Base-by-base conservation (phyloP, 2,329 filamentous ascomycete genomes). In the Dothidotthia symphoricarpi region DNA sequence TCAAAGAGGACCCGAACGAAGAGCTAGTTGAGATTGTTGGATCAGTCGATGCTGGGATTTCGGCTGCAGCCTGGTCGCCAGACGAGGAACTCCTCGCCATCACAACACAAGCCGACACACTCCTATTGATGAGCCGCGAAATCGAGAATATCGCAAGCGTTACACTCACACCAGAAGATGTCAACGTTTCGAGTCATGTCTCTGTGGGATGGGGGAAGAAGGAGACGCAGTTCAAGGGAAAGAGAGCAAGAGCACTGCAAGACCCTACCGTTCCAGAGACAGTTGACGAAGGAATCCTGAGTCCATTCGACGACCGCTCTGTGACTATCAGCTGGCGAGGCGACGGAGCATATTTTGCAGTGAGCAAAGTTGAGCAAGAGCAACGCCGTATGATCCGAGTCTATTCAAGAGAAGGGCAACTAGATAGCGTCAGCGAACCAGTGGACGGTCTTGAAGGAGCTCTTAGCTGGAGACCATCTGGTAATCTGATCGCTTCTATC, bases 171-270 rank as follows among this genome's bases (percentile, higher is more conserved):
- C 63, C 74, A 0, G 87, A 90, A 29, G 91, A 95, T 67, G 77
- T 95, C 47, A 85, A 85, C 54, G 80, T 82, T n/a, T 97, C 86
- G 16, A 93, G 85, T 64, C 90, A 96, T 72, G 93, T 96, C 40
- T 94, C 89, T 14, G 91, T 98, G 15, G 93, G 93, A 33, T 98
- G 93, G 93, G 93, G 93, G 43, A 97, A 97, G 73, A 88, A 86
- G 63, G 93, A 98, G 69, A 98, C 93, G 0, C 93, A 98, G 65
- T 98, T 98, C 66, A 87, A 96, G 61, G 93, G 93, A 34, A 88
- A 87, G 57, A 82, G 90, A 46, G 91, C 90, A 40, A 83, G 81
- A 69, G 89, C 89, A 14, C 73, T 97, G 49, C 80, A 88, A 36
- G 93, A 98, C 66, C 93, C 93, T 12, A 98, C 93, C 8, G 87